Evolutionary conservation across 495 filamentous ascomycete species (phyloP), one percentile per base, ranked within the genome.

Genomic region (Xylaria venustula): DNA sequence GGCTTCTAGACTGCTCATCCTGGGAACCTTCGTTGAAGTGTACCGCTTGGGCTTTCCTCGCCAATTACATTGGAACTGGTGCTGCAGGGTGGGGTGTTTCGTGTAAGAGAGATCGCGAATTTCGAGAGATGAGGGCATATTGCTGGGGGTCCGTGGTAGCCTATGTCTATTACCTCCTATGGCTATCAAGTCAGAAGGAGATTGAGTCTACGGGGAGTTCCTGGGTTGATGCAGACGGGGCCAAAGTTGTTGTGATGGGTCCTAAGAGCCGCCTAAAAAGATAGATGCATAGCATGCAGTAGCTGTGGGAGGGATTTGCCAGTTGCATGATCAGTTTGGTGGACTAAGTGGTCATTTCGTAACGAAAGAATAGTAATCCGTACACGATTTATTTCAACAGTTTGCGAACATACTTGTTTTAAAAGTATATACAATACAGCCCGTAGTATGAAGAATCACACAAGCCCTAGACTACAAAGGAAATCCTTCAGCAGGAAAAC

Each of bases 51-150:
- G 61, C 69, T 2, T 90, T 83, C 53, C 69, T 93, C 3, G 72
- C 69, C 0, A 79, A 83, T 3, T 87, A 86, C 61, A 65, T 92
- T 9, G 75, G 74, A 2, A 77, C 77, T 17, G 87, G 82, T 0
- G 65, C 76, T 19, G 87, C 86, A 0, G 90, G 89, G 0, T 91
- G 89, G 88, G 88, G 88, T 0, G 80, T 89, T 0, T 82, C 80
- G 59, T 76, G 77, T 37, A 51, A 26, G 47, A 71, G 75, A 17
- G 72, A 77, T 30, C 17, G 28, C 9, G 65, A 65, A 0, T 73
- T 87, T 42, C 44, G 42, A 19, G 65, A 64, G 60, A 45, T 82
- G 4, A 81, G 84, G 37, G 71, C 89, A 0, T 90, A 85, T 61
- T 86, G 87, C 57, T 93, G 86, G 83, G 89, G 88, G 0, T 75